Conservation (phyloP, 306 rosid genomes). For the Parietaria judaica region DNA sequence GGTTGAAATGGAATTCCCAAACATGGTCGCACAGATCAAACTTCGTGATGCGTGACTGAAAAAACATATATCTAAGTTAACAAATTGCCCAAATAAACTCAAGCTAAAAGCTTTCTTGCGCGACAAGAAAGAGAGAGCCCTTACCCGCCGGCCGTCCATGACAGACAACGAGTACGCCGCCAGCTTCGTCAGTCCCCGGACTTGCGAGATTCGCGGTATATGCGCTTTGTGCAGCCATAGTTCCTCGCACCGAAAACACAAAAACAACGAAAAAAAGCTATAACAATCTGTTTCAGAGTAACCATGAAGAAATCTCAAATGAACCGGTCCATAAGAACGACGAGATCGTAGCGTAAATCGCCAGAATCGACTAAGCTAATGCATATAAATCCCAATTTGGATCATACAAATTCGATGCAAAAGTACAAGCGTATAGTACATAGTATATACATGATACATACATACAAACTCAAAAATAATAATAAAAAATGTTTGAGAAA, state of each 20-base stretch:
- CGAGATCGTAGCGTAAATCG: no score
- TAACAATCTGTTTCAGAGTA: no score
- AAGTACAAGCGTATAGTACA: no score
- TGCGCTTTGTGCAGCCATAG: slow-evolving; percentile 48
- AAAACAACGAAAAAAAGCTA: no score
- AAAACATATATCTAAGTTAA: slow-evolving; percentile 7
- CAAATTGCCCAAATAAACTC: background rate
- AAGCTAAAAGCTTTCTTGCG: background rate
- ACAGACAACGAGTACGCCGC: slow-evolving; percentile 35
- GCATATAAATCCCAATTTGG: no score
- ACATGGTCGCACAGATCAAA: slow-evolving; percentile 41
- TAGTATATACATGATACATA: no score
- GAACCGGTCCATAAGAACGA: no score
- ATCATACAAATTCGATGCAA: no score
- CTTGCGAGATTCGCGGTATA: slow-evolving; percentile 28
- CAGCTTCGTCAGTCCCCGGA: slow-evolving; percentile 25
- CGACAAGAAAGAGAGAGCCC: background rate
- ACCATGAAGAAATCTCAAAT: no score
- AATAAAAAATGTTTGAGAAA: no score
- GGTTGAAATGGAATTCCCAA: slow-evolving; percentile 43
- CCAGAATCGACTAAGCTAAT: no score
- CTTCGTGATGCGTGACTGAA: slow-evolving; percentile 32
- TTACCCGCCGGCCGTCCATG: slow-evolving; percentile 40
- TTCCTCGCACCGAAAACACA: slow-evolving; percentile 20
- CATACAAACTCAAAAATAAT: no score